Base-by-base conservation (phyloP, 345 rosid species). In the Eucalyptus regnans region DNA sequence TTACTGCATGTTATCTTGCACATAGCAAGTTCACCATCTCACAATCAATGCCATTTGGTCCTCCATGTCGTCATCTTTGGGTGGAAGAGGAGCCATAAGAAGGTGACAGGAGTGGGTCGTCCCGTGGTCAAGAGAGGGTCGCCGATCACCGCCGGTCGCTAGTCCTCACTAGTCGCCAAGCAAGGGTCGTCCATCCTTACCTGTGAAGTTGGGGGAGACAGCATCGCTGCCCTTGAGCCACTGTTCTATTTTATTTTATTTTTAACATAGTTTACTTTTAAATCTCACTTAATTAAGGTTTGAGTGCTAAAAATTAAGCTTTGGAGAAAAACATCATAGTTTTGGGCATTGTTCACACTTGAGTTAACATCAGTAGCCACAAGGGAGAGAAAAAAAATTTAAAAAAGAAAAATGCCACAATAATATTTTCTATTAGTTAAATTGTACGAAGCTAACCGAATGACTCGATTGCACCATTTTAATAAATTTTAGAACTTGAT, bases 391-490 rank as follows among this genome's bases (percentile, higher is more conserved):
- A 10, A 33, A 71, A n/a, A 66, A n/a, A n/a, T 2, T 6, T 5
- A 8, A 23, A 23, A 33, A 37, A 71, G 8, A 23, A 23, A 33
- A 37, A 71, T 33, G 23, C 12, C 23, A 9, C 43, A 33, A 8
- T 7, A 68, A 18, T 68, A 68, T 68, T n/a, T n/a, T 8, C 8
- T 13, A 15, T n/a, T n/a, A 64, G 20, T n/a, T 33, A n/a, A n/a
- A 64, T 64, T 64, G 11, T 14, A n/a, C 4, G 2, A n/a, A 33
- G 18, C 2, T 68, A 16, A 66, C 5, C 4, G 0, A 31, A 66
- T 2, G 79, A 66, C 22, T 31, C 8, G 23, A 15, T 71, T 1
- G 12, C 41, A 4, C 4, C 25, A 18, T 33, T 17, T 9, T 17
- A 5, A 37, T 3, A 37, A 37, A 6, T 33, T 71, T 71, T 37